Conservation (phyloP, 2,329 filamentous ascomycete species). For the Pyrenochaeta sp. region DNA sequence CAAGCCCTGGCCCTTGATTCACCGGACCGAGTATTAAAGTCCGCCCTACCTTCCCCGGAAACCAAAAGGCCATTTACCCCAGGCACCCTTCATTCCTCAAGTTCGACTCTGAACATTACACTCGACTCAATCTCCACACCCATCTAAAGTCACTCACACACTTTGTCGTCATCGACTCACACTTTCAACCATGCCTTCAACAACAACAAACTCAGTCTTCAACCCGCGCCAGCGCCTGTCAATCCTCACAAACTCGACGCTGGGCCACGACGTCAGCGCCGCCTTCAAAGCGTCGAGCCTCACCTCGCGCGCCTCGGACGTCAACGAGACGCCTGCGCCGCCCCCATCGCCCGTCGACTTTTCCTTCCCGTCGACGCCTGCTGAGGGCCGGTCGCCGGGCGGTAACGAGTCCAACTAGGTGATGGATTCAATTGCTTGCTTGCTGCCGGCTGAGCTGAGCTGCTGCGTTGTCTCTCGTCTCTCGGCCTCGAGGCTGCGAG, state of each 20-base stretch:
- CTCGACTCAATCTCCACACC: background rate
- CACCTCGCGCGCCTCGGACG: constrained; percentile 33
- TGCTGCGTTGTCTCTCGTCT: too few species aligned
- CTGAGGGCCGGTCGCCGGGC: constrained; percentile 29
- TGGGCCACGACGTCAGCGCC: constrained; percentile 50
- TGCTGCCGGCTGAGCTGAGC: too few species aligned
- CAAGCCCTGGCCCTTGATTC: constrained; percentile 5
- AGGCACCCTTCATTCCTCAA: constrained; percentile 3
- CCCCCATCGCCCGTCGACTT: constrained; percentile 52
- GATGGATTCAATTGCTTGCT: constrained; percentile 9
- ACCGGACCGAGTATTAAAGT: constrained; percentile 22
- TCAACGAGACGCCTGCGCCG: constrained; percentile 50
- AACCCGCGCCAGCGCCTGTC: constrained; percentile 52
- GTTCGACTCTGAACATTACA: too few species aligned
- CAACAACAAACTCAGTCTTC: constrained; percentile 26
- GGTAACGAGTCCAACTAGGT: constrained; percentile 33
- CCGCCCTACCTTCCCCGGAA: constrained; percentile 4
- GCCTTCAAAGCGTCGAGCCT: constrained; percentile 48
- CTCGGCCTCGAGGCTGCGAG: too few species aligned
- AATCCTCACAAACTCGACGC: constrained; percentile 50
- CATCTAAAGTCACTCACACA: background rate
- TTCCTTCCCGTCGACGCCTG: constrained; percentile 45
- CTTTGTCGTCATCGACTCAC: constrained; percentile 1
- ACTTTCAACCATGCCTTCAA: constrained; percentile 32
- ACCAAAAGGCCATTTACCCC: constrained; percentile 3